Conservation (phyloP, 2,329 filamentous ascomycete species). For the Coniochaeta prunicola region DNA sequence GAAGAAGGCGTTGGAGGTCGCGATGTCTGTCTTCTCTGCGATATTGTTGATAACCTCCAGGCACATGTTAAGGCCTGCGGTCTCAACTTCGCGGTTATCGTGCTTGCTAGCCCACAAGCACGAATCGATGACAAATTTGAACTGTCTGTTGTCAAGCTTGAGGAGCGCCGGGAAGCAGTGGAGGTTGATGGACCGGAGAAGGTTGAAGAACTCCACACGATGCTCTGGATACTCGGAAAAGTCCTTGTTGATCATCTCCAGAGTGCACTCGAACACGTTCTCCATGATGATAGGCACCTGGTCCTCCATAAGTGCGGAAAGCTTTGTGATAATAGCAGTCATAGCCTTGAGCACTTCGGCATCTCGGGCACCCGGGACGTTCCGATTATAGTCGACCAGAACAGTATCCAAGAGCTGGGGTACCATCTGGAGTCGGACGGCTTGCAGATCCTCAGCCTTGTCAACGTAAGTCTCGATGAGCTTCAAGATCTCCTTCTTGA, state of each 20-base stretch:
- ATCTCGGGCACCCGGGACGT: slow-evolving; percentile 91
- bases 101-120: slow-evolving; percentile 99
- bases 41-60: slow-evolving; percentile 97
- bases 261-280: slow-evolving; percentile 94
- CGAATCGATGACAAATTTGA: slow-evolving; percentile 99
- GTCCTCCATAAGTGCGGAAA: slow-evolving; percentile 95
- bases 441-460: slow-evolving; percentile 91
- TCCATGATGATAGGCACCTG: slow-evolving; percentile 98
- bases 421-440: slow-evolving; percentile 89
- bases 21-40: slow-evolving; percentile 78
- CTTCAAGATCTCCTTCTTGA: slow-evolving; percentile 99
- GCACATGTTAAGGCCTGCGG: slow-evolving; percentile 95
- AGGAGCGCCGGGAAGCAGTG: slow-evolving; percentile 93
- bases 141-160: slow-evolving; percentile 90
- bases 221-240: slow-evolving; percentile 99
- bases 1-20: slow-evolving; percentile 92
- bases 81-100: slow-evolving; percentile 96
- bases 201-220: slow-evolving; percentile 98
- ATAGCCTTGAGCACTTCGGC: slow-evolving; percentile 96
- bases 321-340: slow-evolving; percentile 93
- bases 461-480: slow-evolving; percentile 97
- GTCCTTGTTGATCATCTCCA: slow-evolving; percentile 99
- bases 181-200: slow-evolving; percentile 90
- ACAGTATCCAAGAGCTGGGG: slow-evolving; percentile 93
- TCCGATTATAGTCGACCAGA: slow-evolving; percentile 92